These are phyloP conservation scores for Porcisia hertigi DNA, from an alignment of 208 protist genomes.

Conservation along the genomic window DNA sequence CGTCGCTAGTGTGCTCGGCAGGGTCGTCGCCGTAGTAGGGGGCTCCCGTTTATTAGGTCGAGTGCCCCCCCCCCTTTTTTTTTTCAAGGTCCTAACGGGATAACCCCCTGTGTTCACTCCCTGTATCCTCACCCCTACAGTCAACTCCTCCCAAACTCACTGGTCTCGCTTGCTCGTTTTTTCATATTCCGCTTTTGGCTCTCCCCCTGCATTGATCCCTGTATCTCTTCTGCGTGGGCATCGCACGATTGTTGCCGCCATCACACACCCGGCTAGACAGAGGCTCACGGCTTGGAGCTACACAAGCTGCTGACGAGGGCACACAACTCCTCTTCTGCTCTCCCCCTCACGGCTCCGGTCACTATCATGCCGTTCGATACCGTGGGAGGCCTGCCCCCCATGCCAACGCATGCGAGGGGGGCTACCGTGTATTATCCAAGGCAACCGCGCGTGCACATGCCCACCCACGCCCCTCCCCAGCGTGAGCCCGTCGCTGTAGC, in stretches of 20 bases:
- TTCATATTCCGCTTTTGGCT: background rate
- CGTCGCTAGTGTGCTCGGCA: background rate
- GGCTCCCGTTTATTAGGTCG: background rate
- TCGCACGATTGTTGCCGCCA: background rate
- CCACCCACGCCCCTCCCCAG: background rate
- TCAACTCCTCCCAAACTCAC: background rate
- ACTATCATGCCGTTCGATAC: conserved; percentile 24
- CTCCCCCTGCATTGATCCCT: background rate
- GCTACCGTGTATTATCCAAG: conserved; percentile 27
- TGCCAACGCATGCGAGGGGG: conserved; percentile 16
- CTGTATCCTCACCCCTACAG: background rate
- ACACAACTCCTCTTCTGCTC: background rate
- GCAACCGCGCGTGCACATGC: background rate
- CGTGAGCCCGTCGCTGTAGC: background rate
- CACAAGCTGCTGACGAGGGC: background rate
- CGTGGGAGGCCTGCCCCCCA: conserved; percentile 15
- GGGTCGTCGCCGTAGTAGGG: background rate
- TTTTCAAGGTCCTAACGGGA: background rate
- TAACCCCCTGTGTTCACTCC: background rate
- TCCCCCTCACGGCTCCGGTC: background rate
- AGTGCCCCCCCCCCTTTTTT: background rate
- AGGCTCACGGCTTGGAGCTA: background rate
- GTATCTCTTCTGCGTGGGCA: background rate
- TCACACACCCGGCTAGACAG: background rate
- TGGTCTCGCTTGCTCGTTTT: background rate